phyloP scores from a whole-genome alignment of 495 filamentous ascomycete species.

The Terfezia claveryi region DNA sequence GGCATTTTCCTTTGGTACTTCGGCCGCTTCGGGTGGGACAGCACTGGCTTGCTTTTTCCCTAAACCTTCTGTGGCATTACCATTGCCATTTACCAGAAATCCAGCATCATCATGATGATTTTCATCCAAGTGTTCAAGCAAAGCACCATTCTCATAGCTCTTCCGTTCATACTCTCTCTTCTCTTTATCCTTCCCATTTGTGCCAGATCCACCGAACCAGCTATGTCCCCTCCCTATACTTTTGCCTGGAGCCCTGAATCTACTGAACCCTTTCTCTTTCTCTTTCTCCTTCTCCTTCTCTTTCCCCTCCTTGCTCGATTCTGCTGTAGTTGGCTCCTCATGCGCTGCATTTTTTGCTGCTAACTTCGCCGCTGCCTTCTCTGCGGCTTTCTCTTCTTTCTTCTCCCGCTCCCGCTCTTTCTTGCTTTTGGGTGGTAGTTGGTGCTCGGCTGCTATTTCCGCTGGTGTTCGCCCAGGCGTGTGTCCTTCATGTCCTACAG shows the following conservation, averaged over 20 bases:
- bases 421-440: slow-evolving; percentile 9
- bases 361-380: slow-evolving; percentile 22
- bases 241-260: slow-evolving; percentile 1
- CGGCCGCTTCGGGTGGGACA: not conserved
- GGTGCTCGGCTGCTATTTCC: slow-evolving; percentile 11
- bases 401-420: slow-evolving; percentile 24
- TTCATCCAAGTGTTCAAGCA: not conserved
- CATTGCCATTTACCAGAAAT: not conserved
- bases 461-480: slow-evolving; percentile 14
- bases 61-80: not conserved
- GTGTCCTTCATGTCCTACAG: slow-evolving; percentile 15
- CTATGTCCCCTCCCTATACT: slow-evolving; percentile 7
- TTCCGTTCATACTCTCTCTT: not conserved
- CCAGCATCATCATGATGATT: not conserved
- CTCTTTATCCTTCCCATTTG: slow-evolving; percentile 8
- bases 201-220: slow-evolving; percentile 1
- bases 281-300: slow-evolving; percentile 2
- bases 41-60: not conserved
- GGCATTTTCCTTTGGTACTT: not conserved
- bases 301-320: slow-evolving; percentile 1
- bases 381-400: slow-evolving; percentile 31
- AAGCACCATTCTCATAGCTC: not conserved
- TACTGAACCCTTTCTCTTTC: slow-evolving; percentile 1
- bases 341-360: not conserved
- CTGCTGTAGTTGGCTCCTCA: slow-evolving; percentile 6